Conservation (phyloP, 352 stramenopile genomes). For the Phytophthora fragariae region DNA sequence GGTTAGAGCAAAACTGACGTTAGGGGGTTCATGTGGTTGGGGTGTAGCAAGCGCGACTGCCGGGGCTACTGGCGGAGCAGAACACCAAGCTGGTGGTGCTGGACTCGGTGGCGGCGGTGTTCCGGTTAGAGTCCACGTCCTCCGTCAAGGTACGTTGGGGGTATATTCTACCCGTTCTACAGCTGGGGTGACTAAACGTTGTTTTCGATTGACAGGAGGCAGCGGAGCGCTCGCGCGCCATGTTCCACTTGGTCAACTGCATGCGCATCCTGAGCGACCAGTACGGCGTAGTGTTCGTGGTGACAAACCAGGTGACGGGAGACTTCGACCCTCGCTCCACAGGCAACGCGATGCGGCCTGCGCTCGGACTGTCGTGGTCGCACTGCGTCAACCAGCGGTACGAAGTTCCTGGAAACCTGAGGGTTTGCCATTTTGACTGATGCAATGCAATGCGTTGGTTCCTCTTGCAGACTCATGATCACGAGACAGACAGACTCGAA, state of each 20-base stretch:
- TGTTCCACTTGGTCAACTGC: conserved; percentile 88
- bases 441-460: not conserved
- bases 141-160: conserved; percentile 60
- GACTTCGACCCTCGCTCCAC: conserved; percentile 52
- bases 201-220: conserved; percentile 49
- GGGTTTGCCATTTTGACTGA: conserved; percentile 7
- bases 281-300: conserved; percentile 77
- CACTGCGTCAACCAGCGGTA: conserved; percentile 88
- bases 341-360: conserved; percentile 54
- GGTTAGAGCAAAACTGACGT: conserved; percentile 6
- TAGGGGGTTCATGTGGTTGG: not conserved
- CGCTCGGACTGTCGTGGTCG: conserved; percentile 82
- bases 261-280: conserved; percentile 86
- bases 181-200: not conserved
- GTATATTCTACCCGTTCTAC: not conserved
- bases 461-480: conserved; percentile 59
- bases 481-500: conserved; percentile 37
- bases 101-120: conserved; percentile 82
- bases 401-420: not conserved
- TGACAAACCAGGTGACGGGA: conserved; percentile 85
- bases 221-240: conserved; percentile 70
- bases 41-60: conserved; percentile 69
- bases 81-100: conserved; percentile 85
- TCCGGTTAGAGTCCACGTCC: conserved; percentile 72
- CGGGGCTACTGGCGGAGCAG: conserved; percentile 68